Base-by-base conservation (phyloP, 352 stramenopile species). In the Elongisporangium undulatum region DNA sequence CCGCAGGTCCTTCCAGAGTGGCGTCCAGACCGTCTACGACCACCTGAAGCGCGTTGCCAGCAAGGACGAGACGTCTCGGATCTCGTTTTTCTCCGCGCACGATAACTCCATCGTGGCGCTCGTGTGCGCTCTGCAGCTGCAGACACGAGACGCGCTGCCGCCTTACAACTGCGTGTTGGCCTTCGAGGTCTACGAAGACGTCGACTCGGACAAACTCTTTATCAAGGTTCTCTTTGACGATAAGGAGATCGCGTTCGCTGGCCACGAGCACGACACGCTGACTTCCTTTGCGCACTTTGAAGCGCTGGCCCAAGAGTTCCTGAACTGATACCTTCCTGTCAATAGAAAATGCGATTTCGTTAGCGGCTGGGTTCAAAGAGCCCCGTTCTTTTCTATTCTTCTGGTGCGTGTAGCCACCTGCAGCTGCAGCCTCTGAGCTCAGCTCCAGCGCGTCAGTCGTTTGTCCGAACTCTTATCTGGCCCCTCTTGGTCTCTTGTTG, bases 51-150 rank as follows among this genome's bases (percentile, higher is more conserved):
- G 48, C 38, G 63, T 75, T 26, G 63, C 77, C 17, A 53, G 22
- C 2, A 21, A 58, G 3, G 51, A 62, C 17, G 23, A 55, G 19
- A 66, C 63, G 49, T 6, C 29, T 9, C 29, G 29, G 29, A 56
- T 85, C 23, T 62, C 73, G 38, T 75, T 85, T 56, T 81, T 80
- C 59, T 85, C 75, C 9, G 73, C 73, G 16, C 75, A 85, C 53
- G 73, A 85, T 64, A 83, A 83, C 56, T 79, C 75, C 48, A 77
- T 85, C 59, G 71, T 85, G 2, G 73, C 73, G 23, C 72, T 83
- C 59, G 51, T 79, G 53, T 74, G 68, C 45, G 75, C 75, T 51
- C 53, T 85, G 51, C 63, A 78, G 51, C 55, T 85, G 13, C 55
- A 81, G 10, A 65, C 77, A 19, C 62, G 66, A 4, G 55, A 49